Conservation (phyloP, 1,284 basidiomycete species). For the Rhodotorula sp. region DNA sequence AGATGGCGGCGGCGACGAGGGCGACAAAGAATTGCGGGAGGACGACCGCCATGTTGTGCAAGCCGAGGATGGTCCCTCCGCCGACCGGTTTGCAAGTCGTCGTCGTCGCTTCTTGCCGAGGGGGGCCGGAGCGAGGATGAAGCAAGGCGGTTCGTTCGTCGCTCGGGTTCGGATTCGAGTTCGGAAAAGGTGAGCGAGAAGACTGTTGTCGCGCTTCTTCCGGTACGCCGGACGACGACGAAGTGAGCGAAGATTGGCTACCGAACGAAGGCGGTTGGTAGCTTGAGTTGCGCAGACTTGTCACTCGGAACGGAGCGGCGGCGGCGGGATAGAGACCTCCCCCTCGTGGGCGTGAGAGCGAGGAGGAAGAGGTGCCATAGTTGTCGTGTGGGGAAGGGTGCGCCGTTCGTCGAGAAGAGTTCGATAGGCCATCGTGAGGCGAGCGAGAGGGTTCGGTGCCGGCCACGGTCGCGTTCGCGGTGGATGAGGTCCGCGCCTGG, state of each 20-base stretch:
- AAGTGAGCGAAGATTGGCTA: not conserved
- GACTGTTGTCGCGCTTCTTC: no score
- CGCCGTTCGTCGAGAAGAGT: no score
- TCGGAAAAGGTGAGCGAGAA: not conserved
- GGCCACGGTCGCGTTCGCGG: not conserved
- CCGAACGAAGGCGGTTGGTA: not conserved
- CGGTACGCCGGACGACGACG: not conserved
- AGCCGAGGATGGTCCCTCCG: slow-evolving; percentile 43
- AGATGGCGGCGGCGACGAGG: slow-evolving; percentile 49
- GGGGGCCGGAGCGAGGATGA: not conserved
- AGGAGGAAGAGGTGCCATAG: no score
- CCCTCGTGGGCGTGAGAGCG: no score
- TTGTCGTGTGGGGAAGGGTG: no score
- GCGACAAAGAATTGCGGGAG: slow-evolving; percentile 45
- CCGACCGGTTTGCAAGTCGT: not conserved
- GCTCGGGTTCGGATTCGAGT: not conserved
- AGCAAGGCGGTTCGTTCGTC: not conserved
- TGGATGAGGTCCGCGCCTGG: not conserved
- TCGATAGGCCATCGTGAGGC: no score
- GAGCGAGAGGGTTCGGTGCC: not conserved
- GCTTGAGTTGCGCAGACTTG: not conserved
- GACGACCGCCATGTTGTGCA: slow-evolving; percentile 47
- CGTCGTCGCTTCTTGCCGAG: no score
- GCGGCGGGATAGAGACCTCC: no score
- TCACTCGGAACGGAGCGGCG: not conserved